phyloP scores from a whole-genome alignment of 495 filamentous ascomycete genomes.

The Letharia columbiana region DNA sequence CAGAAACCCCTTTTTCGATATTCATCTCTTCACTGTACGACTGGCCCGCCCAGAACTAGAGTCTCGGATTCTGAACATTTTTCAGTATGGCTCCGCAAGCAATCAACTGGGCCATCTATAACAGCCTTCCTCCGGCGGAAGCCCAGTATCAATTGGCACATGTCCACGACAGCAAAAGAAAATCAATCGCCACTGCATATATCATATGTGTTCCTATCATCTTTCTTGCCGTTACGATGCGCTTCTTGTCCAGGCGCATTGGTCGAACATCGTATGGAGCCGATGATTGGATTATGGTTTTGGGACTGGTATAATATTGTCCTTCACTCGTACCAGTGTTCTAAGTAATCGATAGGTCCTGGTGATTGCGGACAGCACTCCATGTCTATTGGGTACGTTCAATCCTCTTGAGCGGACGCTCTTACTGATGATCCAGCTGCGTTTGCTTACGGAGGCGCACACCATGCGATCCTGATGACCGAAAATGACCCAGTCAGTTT shows the following conservation, averaged over 20 bases:
- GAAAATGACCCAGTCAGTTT: not conserved
- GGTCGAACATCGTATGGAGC: not conserved
- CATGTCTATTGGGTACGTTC: not conserved
- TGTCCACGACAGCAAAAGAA: conserved; percentile 1
- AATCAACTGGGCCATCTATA: not conserved
- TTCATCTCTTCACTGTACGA: too few species aligned
- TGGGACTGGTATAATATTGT: not conserved
- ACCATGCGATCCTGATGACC: conserved; percentile 7
- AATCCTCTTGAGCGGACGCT: not conserved
- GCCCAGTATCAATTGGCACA: conserved; percentile 8
- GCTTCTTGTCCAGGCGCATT: conserved; percentile 7
- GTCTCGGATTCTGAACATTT: too few species aligned
- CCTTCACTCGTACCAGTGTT: too few species aligned
- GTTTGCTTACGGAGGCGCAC: conserved; percentile 6
- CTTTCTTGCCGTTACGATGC: not conserved
- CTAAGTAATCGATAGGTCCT: not conserved
- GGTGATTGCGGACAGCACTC: not conserved
- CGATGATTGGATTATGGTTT: conserved; percentile 10
- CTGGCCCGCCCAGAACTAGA: too few species aligned
- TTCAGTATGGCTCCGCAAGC: not conserved
- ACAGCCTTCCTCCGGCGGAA: conserved; percentile 6
- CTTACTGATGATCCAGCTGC: not conserved
- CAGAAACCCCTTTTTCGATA: too few species aligned
- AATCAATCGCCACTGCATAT: not conserved
- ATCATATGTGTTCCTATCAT: not conserved